phyloP scores from a whole-genome alignment of 2,329 filamentous ascomycete genomes.

The Scytalidium sp. region DNA sequence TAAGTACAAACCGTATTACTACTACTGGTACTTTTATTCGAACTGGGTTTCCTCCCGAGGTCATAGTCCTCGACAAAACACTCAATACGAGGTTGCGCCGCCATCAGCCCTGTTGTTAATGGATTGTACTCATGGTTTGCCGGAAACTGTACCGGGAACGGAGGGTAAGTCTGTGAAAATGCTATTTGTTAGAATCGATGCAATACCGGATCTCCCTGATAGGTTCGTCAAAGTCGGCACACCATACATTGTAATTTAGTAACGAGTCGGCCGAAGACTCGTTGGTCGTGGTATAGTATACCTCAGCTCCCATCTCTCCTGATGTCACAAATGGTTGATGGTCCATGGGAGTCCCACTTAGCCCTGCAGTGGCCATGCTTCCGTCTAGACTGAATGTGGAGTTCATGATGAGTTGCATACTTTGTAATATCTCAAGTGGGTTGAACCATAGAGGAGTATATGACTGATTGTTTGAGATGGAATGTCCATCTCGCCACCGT shows the following conservation, averaged over 20 bases:
- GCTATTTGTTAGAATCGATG: background rate
- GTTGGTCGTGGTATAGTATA: conserved; percentile 27
- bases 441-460: too few relatives aligned
- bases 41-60: conserved; percentile 24
- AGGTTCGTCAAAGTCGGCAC: background rate
- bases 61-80: conserved; percentile 30
- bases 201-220: too few relatives aligned
- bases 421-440: too few relatives aligned
- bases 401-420: too few relatives aligned
- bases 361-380: too few relatives aligned
- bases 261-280: too few relatives aligned
- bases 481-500: too few relatives aligned
- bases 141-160: conserved; percentile 26
- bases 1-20: conserved; percentile 26
- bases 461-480: too few relatives aligned
- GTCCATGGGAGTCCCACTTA: too few relatives aligned
- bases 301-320: conserved; percentile 18
- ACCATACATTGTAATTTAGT: conserved; percentile 25
- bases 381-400: too few relatives aligned
- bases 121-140: conserved; percentile 18
- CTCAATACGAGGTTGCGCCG: conserved; percentile 29
- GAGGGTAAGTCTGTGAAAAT: conserved; percentile 16
- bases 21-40: conserved; percentile 23
- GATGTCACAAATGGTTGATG: conserved; percentile 18
- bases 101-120: conserved; percentile 23